Conservation (phyloP, 257 asterid genomes). For the Nicotiana attenuata region DNA sequence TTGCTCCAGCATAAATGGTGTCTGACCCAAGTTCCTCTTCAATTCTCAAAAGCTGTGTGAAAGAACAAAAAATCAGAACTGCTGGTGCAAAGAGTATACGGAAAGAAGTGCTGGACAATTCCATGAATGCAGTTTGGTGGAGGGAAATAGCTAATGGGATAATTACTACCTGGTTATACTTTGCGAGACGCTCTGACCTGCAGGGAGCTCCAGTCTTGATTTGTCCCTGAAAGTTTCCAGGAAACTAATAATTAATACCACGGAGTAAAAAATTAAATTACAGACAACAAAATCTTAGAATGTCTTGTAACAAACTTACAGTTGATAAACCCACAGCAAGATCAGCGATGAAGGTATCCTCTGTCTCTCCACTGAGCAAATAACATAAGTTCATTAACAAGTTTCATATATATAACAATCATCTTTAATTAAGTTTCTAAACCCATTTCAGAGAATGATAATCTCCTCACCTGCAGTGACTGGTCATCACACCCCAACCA, state of each 20-base stretch:
- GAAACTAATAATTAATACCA: constrained; percentile 1
- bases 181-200: constrained; percentile 98
- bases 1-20: constrained; percentile 89
- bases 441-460: not conserved
- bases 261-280: not conserved
- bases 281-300: not conserved
- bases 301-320: constrained; percentile 31
- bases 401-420: not conserved
- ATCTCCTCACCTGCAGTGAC: constrained; percentile 77
- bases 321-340: constrained; percentile 93
- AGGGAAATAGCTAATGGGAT: not conserved
- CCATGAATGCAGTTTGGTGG: not conserved
- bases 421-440: not conserved
- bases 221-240: constrained; percentile 56
- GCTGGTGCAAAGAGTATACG: not conserved
- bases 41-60: constrained; percentile 72
- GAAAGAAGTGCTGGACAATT: not conserved
- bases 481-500: constrained; percentile 99
- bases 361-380: constrained; percentile 87
- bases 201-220: constrained; percentile 99
- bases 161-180: constrained; percentile 75
- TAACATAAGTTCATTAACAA: not conserved
- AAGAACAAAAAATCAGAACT: not conserved
- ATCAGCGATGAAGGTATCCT: constrained; percentile 98
- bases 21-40: constrained; percentile 96